Base-by-base conservation (phyloP, 169 alveolate genomes). In the Plasmodium sp. region DNA sequence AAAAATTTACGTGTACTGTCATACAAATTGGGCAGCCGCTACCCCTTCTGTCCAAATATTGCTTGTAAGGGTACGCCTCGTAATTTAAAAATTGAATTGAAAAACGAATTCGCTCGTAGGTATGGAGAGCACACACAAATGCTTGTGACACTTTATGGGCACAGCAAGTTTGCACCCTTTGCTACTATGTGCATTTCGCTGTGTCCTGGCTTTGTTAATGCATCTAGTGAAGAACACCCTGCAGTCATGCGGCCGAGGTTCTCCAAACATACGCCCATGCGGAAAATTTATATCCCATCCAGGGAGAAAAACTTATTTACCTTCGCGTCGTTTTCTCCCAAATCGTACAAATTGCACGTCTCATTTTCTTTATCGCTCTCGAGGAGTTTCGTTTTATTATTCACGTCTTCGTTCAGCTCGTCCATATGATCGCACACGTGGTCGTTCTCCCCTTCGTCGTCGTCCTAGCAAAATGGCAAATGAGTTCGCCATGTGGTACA, bases 231-330 rank as follows among this genome's bases (percentile, higher is more conserved):
- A 67, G n/a, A 67, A 67, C 39, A 31, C 9, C 2, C 39, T 67
- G 77, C 39, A 67, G 7, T 0, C 77, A 18, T 7, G 16, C 36
- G 16, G 77, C 5, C 12, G 77, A 12, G 16, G 36, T 82, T 41
- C 7, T 33, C 22, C 33, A 7, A 48, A 82, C 51, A 36, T 27
- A 82, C 41, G 14, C 31, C 18, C 43, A 0, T 58, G 45, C 58
- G 7, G 48, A 84, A 54, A 71, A 16, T 58, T 91, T 81, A 81
- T 33, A 54, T 33, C 31, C 83, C 18, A 34, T 82, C 84, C 33
- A 91, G 16, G 16, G 92, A 91, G 71, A 81, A 91, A 81, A n/a
- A 71, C 75, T 91, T 91, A 9, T 67, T 48, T 71, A 91, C 43
- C 58, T 75, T 80, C 84, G 34, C 82, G 18, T 79, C 83, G 5